Base-by-base conservation (phyloP, 2,329 filamentous ascomycete species). In the Cercospora sp. region DNA sequence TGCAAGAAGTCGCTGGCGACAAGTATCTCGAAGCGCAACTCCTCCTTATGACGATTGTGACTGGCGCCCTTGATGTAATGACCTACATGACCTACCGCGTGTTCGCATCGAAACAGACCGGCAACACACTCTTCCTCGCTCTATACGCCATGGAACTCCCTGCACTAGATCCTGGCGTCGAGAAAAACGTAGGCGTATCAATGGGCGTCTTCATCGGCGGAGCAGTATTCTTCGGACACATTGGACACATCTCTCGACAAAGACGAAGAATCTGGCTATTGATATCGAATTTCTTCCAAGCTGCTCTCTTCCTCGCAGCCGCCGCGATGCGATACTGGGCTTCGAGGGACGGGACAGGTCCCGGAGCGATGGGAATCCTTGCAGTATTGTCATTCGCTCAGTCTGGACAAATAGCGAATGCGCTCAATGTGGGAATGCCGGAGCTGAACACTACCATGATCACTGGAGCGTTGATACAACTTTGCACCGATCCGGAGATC, bases 101-200 rank as follows among this genome's bases (percentile, higher is more conserved):
- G 34, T 77, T 76, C 59, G 71, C 73, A 10, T 75, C 73, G 5
- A 77, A 77, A 63, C 73, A 74, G 24, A 77, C 75, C 1, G 74
- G 75, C 28, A 82, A 85, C 2, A 85, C 72, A 1, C 61, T 74
- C 13, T 74, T 74, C 61, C 68, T 74, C 21, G 72, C 72, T 10
- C 68, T 72, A 9, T 71, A 72, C 55, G 72, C 69, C 40, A 64
- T 72, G 30, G 61, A 67, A 28, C 40, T 69, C 4, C 67, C 64
- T 1, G 63, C 71, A n/a, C 30, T 74, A 12, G 57, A 66, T 34
- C 62, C 69, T 5, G 53, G 61, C 24, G 63, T 70, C 21, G 71
- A 74, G 53, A 59, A 70, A 30, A 75, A 76, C 61, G 71, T 77
- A 21, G 74, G 65, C 5, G 65, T 73, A 1, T 71, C 68, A 2